A percentile compares a stretch with the other conserved stretches of the same genome.
These are phyloP conservation scores for Effrenium voratum DNA, from an alignment of 73 alveolate species.

Conservation along the genomic window DNA sequence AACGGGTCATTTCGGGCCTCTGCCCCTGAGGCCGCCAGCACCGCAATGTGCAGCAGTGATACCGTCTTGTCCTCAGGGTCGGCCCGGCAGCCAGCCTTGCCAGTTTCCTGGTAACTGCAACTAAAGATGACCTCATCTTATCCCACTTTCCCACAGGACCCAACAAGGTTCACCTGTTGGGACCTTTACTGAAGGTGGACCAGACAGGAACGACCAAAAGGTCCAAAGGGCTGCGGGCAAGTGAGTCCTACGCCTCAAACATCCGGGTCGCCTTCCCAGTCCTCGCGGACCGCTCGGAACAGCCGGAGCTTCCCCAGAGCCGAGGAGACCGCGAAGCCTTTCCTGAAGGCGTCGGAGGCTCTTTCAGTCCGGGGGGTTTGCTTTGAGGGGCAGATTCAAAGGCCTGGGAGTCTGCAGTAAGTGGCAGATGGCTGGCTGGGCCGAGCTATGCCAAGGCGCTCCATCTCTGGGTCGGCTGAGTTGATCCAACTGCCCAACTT, in stretches of 20 bases:
- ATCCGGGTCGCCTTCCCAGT: too few species aligned
- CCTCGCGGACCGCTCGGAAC: slow-evolving; percentile 77
- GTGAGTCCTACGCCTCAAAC: too few species aligned
- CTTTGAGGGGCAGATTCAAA: background rate
- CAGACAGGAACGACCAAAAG: too few species aligned
- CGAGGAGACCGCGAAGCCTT: slow-evolving; percentile 82
- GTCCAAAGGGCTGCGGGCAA: too few species aligned
- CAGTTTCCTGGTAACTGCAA: too few species aligned
- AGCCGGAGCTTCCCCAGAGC: slow-evolving; percentile 88
- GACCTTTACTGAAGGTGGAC: too few species aligned
- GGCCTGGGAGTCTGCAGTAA: background rate
- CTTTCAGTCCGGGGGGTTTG: background rate
- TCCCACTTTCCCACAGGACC: too few species aligned
- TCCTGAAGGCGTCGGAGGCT: background rate
- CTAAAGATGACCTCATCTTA: too few species aligned
- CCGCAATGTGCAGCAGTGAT: slow-evolving; percentile 68
- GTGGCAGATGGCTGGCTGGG: too few species aligned
- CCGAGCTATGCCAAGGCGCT: background rate
- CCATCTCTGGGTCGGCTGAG: slow-evolving; percentile 91
- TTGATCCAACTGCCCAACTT: slow-evolving; percentile 91
- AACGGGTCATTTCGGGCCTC: background rate
- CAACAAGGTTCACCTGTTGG: too few species aligned
- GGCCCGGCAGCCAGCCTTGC: too few species aligned
- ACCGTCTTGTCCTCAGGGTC: slow-evolving; percentile 75
- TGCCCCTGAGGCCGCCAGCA: slow-evolving; percentile 90